phyloP scores from a whole-genome alignment of 805 yeast genomes.

The Lipomyces mesembrius region DNA sequence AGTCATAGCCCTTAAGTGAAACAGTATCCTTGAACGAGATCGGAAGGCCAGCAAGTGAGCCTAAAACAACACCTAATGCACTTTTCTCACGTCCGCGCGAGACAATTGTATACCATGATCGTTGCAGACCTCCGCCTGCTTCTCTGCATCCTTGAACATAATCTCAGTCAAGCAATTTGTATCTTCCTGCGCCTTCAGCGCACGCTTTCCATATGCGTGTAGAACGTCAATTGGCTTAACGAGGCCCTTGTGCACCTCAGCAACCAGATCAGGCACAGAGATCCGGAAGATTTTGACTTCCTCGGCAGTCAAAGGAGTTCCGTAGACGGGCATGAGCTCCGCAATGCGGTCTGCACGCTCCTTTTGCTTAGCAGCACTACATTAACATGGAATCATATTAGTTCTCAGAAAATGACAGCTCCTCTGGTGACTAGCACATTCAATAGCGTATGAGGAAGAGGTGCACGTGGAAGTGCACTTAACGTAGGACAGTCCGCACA shows the following conservation, averaged over 20 bases:
- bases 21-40: constrained; percentile 65
- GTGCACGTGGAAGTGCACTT: background rate
- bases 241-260: constrained; percentile 54
- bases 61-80: constrained; percentile 37
- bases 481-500: constrained; percentile 8
- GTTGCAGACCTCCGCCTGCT: constrained; percentile 58
- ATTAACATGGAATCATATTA: background rate
- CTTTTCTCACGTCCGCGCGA: background rate
- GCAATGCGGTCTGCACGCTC: constrained; percentile 47
- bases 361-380: constrained; percentile 41
- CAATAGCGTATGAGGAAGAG: background rate
- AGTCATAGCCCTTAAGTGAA: constrained; percentile 55
- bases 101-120: constrained; percentile 46
- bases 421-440: background rate
- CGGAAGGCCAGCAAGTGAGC: constrained; percentile 68
- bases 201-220: constrained; percentile 67
- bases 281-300: constrained; percentile 49
- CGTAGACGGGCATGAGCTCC: constrained; percentile 47
- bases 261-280: constrained; percentile 52
- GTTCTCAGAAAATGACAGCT: background rate
- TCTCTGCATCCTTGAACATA: constrained; percentile 67
- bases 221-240: constrained; percentile 58
- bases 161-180: constrained; percentile 65
- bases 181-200: constrained; percentile 62
- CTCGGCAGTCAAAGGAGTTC: constrained; percentile 46